phyloP scores from a whole-genome alignment of 352 stramenopile genomes.

The Pythium dissimile region DNA sequence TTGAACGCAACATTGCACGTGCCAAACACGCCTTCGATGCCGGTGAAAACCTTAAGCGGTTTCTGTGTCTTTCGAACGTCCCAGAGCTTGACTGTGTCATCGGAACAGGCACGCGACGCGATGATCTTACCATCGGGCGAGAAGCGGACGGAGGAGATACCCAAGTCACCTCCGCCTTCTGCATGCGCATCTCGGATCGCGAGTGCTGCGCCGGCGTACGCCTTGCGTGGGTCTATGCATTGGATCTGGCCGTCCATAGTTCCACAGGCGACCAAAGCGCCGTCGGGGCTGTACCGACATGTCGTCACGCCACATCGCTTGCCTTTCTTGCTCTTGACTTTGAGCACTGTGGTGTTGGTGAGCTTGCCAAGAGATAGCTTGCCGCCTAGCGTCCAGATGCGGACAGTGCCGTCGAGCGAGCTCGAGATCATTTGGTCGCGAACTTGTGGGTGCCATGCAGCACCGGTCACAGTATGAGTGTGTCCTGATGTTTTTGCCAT shows the following conservation, averaged over 20 bases:
- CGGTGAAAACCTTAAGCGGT: conserved; percentile 56
- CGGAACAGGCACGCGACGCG: conserved; percentile 64
- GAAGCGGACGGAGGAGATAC: conserved; percentile 74
- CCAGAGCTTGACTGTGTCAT: conserved; percentile 84
- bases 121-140: conserved; percentile 59
- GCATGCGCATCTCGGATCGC: conserved; percentile 70
- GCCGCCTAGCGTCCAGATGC: conserved; percentile 66
- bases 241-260: conserved; percentile 82
- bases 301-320: conserved; percentile 71
- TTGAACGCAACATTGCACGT: conserved; percentile 84
- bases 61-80: conserved; percentile 62
- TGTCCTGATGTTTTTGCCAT: conserved; percentile 84
- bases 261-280: conserved; percentile 50
- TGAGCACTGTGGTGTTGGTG: conserved; percentile 80
- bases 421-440: conserved; percentile 80
- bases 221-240: conserved; percentile 68
- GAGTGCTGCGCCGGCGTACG: conserved; percentile 58
- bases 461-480: conserved; percentile 69
- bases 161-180: conserved; percentile 61
- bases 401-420: conserved; percentile 76
- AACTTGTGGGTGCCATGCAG: conserved; percentile 61
- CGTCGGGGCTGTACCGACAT: conserved; percentile 66
- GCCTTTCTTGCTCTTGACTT: conserved; percentile 75
- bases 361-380: conserved; percentile 75
- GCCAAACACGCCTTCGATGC: conserved; percentile 66